These are phyloP conservation scores for Botrytis paeoniae DNA, from an alignment of 2,329 filamentous ascomycete genomes.

Conservation along the genomic window DNA sequence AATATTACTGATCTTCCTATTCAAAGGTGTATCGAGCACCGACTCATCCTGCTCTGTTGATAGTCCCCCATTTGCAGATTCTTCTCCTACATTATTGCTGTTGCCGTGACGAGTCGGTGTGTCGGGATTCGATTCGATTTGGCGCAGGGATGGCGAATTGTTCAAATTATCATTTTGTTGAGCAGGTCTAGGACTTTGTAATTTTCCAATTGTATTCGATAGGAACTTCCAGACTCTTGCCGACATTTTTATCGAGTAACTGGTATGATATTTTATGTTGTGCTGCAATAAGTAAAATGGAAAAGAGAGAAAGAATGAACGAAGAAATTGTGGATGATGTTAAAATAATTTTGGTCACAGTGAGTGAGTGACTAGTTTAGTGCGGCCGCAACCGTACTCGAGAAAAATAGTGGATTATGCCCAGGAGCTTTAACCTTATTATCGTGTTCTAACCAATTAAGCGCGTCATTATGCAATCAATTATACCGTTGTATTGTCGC, in stretches of 20 bases:
- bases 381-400: conserved; percentile 5
- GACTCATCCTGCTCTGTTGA: neutral
- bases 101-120: conserved; percentile 15
- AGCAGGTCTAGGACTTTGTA: conserved; percentile 1
- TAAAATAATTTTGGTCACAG: conserved; percentile 14
- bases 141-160: conserved; percentile 4
- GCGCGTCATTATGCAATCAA: neutral
- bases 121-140: neutral
- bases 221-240: conserved; percentile 2
- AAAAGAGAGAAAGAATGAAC: neutral
- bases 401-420: neutral
- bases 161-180: neutral
- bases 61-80: neutral
- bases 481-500: neutral
- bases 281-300: neutral
- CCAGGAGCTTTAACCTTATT: neutral
- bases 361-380: conserved; percentile 10
- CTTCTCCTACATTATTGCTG: neutral
- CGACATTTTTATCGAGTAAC: neutral
- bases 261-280: neutral
- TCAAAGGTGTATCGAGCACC: neutral
- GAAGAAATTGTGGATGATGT: conserved; percentile 2
- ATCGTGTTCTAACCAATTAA: neutral
- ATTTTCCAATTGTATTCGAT: neutral
- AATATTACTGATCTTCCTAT: neutral